Base-by-base conservation (phyloP, 257 asterid species). In the Salvia hispanica region DNA sequence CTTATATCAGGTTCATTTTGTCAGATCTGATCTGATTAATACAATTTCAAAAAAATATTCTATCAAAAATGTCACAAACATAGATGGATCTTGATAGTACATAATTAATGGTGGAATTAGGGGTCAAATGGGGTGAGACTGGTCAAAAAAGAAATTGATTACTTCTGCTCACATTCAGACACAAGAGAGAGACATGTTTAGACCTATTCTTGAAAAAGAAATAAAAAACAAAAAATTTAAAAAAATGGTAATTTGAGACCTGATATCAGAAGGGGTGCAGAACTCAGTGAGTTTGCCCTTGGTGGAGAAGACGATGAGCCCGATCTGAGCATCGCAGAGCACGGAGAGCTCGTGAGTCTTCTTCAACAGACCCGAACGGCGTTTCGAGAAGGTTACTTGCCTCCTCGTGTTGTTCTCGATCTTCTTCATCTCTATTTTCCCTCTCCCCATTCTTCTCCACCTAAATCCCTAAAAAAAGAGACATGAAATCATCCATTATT, bases 281-380 rank as follows among this genome's bases (percentile, higher is more conserved):
- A 88, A 88, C 73, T 90, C 85, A 66, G 78, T 75, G 42, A 90
- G 78, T 72, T 83, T 90, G 11, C 97, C 97, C 80, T 76, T 88
- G 79, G 62, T 84, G 4, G 96, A 90, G 83, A 90, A 88, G 66
- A 90, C 81, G 36, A 85, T 82, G 3, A 90, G 87, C 0, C 90
- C 97, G 31, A 88, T 85, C 54, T 90, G 96, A 7, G 92, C 97
- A 84, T 90, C 97, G 67, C 96, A 90, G 7, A 88, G 89, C 37
- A 6, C 92, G 0, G 96, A 88, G 43, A 90, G 95, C 78, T 90
- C 97, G n/a, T 88, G 96, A 0, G 95, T 88, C 52, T 90, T 90
- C 90, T 90, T 90, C 77, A 90, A 66, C 71, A 90, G 72, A 1
- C 97, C 95, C 0, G 87, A 67, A 56, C 92, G 72, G 3, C 97